Base-by-base conservation (phyloP, 345 rosid species). In the Eucalyptus curtisii region DNA sequence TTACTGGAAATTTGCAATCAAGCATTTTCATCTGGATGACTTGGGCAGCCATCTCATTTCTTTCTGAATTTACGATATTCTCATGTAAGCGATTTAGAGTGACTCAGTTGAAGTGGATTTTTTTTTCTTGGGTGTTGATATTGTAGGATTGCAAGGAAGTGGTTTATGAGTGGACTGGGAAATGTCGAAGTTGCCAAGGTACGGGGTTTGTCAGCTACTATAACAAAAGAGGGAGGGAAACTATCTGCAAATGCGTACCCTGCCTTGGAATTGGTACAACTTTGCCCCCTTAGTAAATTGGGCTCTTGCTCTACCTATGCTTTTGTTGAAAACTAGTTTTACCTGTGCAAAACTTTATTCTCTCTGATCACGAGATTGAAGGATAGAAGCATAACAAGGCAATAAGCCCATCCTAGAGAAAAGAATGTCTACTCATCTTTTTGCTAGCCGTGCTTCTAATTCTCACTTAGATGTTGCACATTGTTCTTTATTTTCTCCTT, bases 141-240 rank as follows among this genome's bases (percentile, higher is more conserved):
- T 89, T 93, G 91, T 89, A 96, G 99, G 99, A 96, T 91, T 97
- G 99, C 86, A 91, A 88, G 88, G 96, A 93, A 91, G 97, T 96
- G 92, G 99, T 97, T 66, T 97, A 95, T 91, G 99, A 97, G 91
- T 96, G 99, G 99, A 97, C 98, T 87, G 99, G 99, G 14, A 93
- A 94, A 92, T 97, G 99, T 90, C 90, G 94, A 91, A 95, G 98
- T 91, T 97, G 99, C 90, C 98, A 97, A 92, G 99, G 99, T 50
- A 91, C 97, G 14, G 99, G 99, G 91, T 89, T 91, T 81, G 98
- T 94, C 87, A 95, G 97, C 95, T 96, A 95, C 90, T 94, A 93
- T 90, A 96, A 92, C 92, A 96, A 95, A 92, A 96, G 94, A 90
- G 99, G 99, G 86, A 95, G 93, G 90, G 97, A 97, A 93, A 95